Percentiles rank a stretch among this genome's conserved stretches.
These are phyloP conservation scores for Phytophthora syringae DNA, from an alignment of 352 stramenopile genomes.

Conservation along the genomic window DNA sequence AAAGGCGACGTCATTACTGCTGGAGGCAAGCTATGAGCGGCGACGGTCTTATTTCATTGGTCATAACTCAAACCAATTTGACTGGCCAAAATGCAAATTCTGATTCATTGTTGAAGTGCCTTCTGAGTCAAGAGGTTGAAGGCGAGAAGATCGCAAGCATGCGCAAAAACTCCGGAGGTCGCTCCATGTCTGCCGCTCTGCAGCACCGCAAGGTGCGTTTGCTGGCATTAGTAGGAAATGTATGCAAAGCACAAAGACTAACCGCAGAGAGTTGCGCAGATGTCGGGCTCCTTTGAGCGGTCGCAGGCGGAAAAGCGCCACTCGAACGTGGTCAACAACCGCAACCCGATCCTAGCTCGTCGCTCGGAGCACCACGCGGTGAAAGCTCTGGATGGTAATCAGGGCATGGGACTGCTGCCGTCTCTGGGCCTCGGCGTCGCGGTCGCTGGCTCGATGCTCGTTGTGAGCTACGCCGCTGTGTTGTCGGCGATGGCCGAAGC, in stretches of 20 bases:
- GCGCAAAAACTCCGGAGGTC: constrained; percentile 45
- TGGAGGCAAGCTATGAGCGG: background rate
- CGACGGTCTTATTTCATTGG: constrained; percentile 36
- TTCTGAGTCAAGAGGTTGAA: no score
- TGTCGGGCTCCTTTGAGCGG: constrained; percentile 51
- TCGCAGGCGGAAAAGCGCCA: constrained; percentile 44
- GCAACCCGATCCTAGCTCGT: constrained; percentile 18
- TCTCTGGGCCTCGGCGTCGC: constrained; percentile 35
- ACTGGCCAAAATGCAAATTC: constrained; percentile 25
- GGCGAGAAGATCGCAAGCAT: constrained; percentile 26
- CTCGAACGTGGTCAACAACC: constrained; percentile 39
- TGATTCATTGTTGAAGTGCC: constrained; percentile 5
- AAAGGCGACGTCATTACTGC: constrained; percentile 23
- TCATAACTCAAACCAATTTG: background rate
- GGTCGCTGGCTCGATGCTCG: constrained; percentile 40
- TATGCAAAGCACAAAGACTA: background rate
- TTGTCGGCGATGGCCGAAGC: constrained; percentile 42
- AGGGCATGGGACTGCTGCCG: constrained; percentile 28
- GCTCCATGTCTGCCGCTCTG: constrained; percentile 50
- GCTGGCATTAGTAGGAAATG: background rate
- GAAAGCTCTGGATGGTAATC: background rate
- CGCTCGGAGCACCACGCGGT: background rate
- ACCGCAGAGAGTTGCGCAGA: constrained; percentile 17
- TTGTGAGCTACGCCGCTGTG: constrained; percentile 50
- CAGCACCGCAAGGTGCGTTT: constrained; percentile 62